These are phyloP conservation scores for Clonostachys byssicola DNA, from an alignment of 2,329 filamentous ascomycete species.

Conservation along the genomic window DNA sequence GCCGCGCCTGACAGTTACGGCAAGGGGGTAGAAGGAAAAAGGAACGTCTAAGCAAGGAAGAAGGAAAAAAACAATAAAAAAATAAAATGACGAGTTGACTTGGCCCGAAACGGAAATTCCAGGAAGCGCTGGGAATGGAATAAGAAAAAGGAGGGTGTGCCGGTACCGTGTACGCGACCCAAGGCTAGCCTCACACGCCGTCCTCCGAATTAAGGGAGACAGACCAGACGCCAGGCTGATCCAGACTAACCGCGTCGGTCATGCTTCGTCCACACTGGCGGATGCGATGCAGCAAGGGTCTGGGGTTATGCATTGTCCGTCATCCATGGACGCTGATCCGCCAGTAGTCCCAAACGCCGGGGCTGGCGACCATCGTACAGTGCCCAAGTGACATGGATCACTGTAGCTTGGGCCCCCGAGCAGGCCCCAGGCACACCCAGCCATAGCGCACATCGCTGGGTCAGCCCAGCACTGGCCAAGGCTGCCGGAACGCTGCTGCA, in stretches of 20 bases:
- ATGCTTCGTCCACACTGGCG: constrained; percentile 1
- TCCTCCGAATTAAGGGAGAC: constrained; percentile 1
- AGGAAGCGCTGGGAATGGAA: no score
- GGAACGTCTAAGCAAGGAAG: background rate
- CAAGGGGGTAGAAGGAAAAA: background rate
- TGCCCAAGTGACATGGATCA: no score
- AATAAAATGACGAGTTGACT: background rate
- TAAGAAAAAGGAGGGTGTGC: no score
- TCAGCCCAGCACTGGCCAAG: background rate
- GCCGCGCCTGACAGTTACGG: no score
- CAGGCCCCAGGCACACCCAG: no score
- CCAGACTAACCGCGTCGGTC: background rate
- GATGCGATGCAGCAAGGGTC: constrained; percentile 2
- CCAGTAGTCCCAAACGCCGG: constrained; percentile 4
- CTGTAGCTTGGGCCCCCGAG: no score
- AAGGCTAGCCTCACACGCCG: no score
- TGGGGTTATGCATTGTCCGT: background rate
- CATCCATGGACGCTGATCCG: constrained; percentile 3
- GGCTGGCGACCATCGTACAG: background rate
- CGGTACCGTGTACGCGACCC: no score
- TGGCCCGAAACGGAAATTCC: background rate
- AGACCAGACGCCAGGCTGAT: background rate
- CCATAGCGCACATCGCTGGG: background rate
- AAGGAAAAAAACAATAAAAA: constrained; percentile 1
- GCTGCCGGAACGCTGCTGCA: constrained; percentile 1